Percentiles rank a stretch among this genome's conserved stretches.
Conservation (phyloP, 2,329 filamentous ascomycete genomes). For the Aspergillus aculeatus region DNA sequence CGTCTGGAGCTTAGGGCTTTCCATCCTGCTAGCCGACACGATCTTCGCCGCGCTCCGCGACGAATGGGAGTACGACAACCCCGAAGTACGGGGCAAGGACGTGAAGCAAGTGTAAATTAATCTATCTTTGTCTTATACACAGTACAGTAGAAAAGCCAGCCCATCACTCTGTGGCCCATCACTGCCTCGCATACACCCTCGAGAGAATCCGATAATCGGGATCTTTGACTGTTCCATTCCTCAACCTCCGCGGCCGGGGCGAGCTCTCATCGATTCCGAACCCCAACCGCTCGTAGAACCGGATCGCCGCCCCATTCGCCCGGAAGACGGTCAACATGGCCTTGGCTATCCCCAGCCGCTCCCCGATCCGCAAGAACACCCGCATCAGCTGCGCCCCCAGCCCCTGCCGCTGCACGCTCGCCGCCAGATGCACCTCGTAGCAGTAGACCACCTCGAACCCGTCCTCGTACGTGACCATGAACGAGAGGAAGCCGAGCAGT, state of each 20-base stretch:
- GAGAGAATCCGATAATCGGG: slow-evolving; percentile 56
- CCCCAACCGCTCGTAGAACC: slow-evolving; percentile 53
- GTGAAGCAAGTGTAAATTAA: slow-evolving; percentile 71
- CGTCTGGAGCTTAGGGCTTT: slow-evolving; percentile 93
- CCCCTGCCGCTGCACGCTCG: slow-evolving; percentile 47
- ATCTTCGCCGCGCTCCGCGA: slow-evolving; percentile 87
- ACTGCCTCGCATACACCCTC: not conserved
- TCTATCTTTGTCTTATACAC: slow-evolving; percentile 2
- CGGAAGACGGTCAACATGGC: slow-evolving; percentile 62
- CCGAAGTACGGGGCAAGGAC: slow-evolving; percentile 85
- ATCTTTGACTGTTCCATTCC: slow-evolving; percentile 51
- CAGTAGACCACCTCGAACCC: slow-evolving; percentile 59
- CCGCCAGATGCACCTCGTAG: slow-evolving; percentile 60
- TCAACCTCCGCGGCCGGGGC: slow-evolving; percentile 49
- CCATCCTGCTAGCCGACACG: slow-evolving; percentile 80
- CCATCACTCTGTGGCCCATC: not conserved
- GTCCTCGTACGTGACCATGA: slow-evolving; percentile 59
- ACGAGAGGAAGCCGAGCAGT: slow-evolving; percentile 49
- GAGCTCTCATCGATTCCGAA: slow-evolving; percentile 54
- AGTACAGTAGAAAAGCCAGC: not conserved
- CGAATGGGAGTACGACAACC: slow-evolving; percentile 89
- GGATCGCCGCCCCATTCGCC: slow-evolving; percentile 48
- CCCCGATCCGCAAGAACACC: slow-evolving; percentile 49
- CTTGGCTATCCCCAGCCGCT: slow-evolving; percentile 50
- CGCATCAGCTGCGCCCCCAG: slow-evolving; percentile 53